These are phyloP conservation scores for Amanita subjunquillea DNA, from an alignment of 768 basidiomycete genomes.

Conservation along the genomic window DNA sequence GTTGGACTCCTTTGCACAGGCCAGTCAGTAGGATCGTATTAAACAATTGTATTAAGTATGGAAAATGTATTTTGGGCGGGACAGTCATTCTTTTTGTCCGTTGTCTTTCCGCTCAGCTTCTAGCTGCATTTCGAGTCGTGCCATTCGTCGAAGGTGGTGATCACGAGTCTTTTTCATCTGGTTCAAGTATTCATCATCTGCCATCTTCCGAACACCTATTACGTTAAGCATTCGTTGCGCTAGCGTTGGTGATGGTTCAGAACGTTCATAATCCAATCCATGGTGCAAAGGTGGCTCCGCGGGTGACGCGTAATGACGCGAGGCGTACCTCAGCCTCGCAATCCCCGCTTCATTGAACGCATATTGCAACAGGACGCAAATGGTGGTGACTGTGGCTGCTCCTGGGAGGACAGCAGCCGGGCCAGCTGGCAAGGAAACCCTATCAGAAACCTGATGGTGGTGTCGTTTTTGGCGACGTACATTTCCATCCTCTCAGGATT, in stretches of 20 bases:
- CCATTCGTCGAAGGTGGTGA: conserved; percentile 43
- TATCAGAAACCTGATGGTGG: neutral
- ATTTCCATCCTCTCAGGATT: conserved; percentile 39
- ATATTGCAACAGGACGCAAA: conserved; percentile 56
- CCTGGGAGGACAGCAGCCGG: conserved; percentile 46
- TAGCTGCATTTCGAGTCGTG: conserved; percentile 38
- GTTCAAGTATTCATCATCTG: conserved; percentile 65
- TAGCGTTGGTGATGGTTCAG: conserved; percentile 12
- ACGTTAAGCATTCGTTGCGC: conserved; percentile 29
- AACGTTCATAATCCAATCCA: neutral
- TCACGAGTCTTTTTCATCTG: conserved; percentile 50
- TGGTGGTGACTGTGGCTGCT: conserved; percentile 43
- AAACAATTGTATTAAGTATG: too few relatives aligned
- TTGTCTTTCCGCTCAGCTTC: conserved; percentile 16
- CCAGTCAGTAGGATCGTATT: neutral
- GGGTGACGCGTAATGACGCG: conserved; percentile 10
- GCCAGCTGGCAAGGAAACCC: conserved; percentile 40
- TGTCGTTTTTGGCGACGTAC: conserved; percentile 28
- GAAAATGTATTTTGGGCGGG: neutral
- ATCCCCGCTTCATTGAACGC: conserved; percentile 61
- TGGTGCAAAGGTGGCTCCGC: neutral
- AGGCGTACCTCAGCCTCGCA: conserved; percentile 47
- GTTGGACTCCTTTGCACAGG: too few relatives aligned
- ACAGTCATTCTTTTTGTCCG: conserved; percentile 9
- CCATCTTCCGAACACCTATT: conserved; percentile 45